Percentiles rank a stretch among this genome's conserved stretches.
Evolutionary conservation across 2,329 filamentous ascomycete genomes (phyloP).

Genomic region (Fusarium praegraminearum): DNA sequence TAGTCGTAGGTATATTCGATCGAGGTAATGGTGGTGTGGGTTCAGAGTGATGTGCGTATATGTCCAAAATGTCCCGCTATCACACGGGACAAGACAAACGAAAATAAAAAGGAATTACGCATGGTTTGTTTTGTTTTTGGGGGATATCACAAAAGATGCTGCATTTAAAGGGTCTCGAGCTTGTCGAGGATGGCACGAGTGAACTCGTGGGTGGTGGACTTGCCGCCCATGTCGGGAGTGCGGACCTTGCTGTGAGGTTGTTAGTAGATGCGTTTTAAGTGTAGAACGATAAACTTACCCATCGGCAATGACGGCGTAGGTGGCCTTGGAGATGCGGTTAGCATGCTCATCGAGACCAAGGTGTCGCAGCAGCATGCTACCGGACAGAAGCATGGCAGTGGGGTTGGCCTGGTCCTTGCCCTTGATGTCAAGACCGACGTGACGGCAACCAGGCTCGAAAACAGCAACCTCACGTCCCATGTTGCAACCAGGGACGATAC

Average conservation of each 20-base stretch:
- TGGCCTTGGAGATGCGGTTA: slow-evolving; percentile 94
- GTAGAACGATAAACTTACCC: slow-evolving; percentile 70
- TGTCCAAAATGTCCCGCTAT: slow-evolving; percentile 23
- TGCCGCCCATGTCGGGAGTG: slow-evolving; percentile 96
- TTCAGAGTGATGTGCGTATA: slow-evolving; percentile 11
- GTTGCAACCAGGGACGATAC: slow-evolving; percentile 98
- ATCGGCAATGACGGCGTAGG: slow-evolving; percentile 83
- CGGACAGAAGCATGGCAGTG: slow-evolving; percentile 92
- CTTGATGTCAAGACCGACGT: slow-evolving; percentile 99
- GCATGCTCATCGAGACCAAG: slow-evolving; percentile 97
- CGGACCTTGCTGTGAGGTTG: slow-evolving; percentile 75
- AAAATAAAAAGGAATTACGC: slow-evolving; percentile 31
- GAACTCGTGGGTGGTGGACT: slow-evolving; percentile 91
- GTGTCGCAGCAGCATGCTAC: slow-evolving; percentile 97
- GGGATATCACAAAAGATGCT: slow-evolving; percentile 45
- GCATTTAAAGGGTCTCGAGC: slow-evolving; percentile 82
- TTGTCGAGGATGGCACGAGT: slow-evolving; percentile 93
- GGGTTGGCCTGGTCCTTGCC: slow-evolving; percentile 99
- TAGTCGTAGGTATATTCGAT: slow-evolving; percentile 42
- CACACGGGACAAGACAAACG: slow-evolving; percentile 22
- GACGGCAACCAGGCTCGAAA: slow-evolving; percentile 98
- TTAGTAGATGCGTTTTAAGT: slow-evolving; percentile 53
- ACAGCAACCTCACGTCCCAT: slow-evolving; percentile 99
- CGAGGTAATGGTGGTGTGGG: slow-evolving; percentile 30
- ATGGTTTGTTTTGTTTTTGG: slow-evolving; percentile 33